A percentile compares a stretch with the other conserved stretches of the same genome.
These are phyloP conservation scores for Oidiodendron maius DNA, from an alignment of 495 filamentous ascomycete species.

Conservation along the genomic window DNA sequence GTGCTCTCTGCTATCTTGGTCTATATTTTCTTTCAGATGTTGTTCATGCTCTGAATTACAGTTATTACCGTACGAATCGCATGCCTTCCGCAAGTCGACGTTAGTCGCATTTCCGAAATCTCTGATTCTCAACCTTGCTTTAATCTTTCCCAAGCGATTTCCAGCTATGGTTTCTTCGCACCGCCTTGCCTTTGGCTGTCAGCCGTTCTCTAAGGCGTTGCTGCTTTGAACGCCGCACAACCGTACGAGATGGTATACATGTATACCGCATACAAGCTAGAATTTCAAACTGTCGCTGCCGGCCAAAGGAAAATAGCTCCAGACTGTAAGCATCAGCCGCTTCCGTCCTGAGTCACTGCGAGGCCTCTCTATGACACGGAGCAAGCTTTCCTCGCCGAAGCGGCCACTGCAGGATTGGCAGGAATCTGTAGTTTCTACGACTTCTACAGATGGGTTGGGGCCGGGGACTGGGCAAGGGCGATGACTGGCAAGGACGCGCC, in stretches of 20 bases:
- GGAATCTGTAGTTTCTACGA: conserved; percentile 1
- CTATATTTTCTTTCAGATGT: neutral
- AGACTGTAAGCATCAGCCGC: neutral
- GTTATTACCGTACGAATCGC: neutral
- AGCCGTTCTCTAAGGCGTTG: neutral
- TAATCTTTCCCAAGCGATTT: neutral
- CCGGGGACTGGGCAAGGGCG: neutral
- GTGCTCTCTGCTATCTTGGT: neutral
- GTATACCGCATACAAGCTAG: neutral
- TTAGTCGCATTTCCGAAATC: neutral
- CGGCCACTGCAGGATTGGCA: neutral
- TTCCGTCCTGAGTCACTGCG: neutral
- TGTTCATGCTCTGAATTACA: neutral
- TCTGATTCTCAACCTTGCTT: neutral
- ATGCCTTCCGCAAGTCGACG: neutral
- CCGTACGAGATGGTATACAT: neutral
- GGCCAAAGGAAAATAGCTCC: neutral
- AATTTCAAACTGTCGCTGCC: neutral
- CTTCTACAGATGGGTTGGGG: neutral
- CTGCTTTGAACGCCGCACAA: neutral
- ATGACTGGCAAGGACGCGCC: neutral
- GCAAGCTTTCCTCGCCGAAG: neutral
- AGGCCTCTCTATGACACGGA: neutral
- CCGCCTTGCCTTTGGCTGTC: neutral
- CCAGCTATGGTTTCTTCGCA: neutral